Percentiles rank a stretch among this genome's conserved stretches.
phyloP scores from a whole-genome alignment of 805 yeast genomes.

The Debaryomyces castellii region DNA sequence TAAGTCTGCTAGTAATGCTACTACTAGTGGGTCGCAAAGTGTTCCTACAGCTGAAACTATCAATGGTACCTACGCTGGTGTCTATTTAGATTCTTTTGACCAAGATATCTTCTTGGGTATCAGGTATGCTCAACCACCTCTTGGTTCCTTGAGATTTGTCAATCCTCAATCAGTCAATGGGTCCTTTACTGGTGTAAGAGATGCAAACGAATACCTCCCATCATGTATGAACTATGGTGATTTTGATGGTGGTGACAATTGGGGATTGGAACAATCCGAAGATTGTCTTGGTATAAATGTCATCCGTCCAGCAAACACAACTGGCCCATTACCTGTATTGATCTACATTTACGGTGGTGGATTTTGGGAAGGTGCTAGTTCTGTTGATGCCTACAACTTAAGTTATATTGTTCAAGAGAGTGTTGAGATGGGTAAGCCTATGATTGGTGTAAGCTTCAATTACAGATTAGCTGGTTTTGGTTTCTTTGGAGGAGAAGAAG shows the following conservation, averaged over 20 bases:
- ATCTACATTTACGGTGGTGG: slow-evolving; percentile 40
- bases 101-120: slow-evolving; percentile 13
- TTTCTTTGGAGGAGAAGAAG: slow-evolving; percentile 25
- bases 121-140: slow-evolving; percentile 28
- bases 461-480: slow-evolving; percentile 39
- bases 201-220: slow-evolving; percentile 17
- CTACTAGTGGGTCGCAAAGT: background rate
- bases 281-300: slow-evolving; percentile 29
- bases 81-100: background rate
- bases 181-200: slow-evolving; percentile 9
- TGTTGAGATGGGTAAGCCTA: slow-evolving; percentile 14
- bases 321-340: slow-evolving; percentile 23
- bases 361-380: slow-evolving; percentile 18
- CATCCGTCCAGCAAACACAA: slow-evolving; percentile 13
- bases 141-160: slow-evolving; percentile 20
- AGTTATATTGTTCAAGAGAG: slow-evolving; percentile 3
- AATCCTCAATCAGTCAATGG: slow-evolving; percentile 14
- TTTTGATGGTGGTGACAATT: slow-evolving; percentile 8
- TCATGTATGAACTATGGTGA: slow-evolving; percentile 13
- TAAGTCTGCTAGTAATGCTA: background rate
- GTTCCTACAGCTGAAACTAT: background rate
- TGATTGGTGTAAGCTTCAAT: slow-evolving; percentile 34
- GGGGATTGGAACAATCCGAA: slow-evolving; percentile 15
- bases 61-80: slow-evolving; percentile 2
- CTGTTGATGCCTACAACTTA: slow-evolving; percentile 2